Evolutionary conservation across 371 early-diverging fungal species (phyloP).

Genomic region (Apophysomyces ossiformis): DNA sequence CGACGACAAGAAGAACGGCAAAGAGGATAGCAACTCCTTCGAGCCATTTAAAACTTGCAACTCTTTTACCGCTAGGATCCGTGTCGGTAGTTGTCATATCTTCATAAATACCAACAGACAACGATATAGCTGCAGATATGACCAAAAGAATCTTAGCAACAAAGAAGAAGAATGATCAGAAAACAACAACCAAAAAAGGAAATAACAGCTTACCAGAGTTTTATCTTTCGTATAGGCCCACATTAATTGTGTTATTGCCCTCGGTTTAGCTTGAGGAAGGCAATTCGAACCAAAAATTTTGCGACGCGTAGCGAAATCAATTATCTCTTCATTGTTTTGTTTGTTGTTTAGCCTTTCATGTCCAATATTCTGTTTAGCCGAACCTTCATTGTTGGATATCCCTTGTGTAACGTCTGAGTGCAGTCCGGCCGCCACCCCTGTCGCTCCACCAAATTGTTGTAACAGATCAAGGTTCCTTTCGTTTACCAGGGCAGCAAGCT

Average conservation of each 20-base stretch:
- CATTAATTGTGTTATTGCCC: conserved; percentile 68
- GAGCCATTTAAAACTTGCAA: conserved; percentile 70
- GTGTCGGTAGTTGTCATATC: conserved; percentile 59
- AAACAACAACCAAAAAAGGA: conserved; percentile 7
- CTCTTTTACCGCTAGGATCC: conserved; percentile 30
- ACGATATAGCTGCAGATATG: conserved; percentile 83
- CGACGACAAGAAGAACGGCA: conserved; percentile 81
- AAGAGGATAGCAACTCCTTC: conserved; percentile 81
- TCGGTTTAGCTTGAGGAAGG: conserved; percentile 64
- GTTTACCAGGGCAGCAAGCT: conserved; percentile 55
- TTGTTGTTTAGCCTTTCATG: no score
- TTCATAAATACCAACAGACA: conserved; percentile 87
- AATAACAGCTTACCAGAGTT: conserved; percentile 61
- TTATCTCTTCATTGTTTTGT: no score
- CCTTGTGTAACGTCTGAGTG: conserved; percentile 54
- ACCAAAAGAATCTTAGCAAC: conserved; percentile 66
- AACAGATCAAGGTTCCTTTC: conserved; percentile 52
- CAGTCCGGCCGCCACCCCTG: conserved; percentile 57
- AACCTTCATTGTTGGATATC: conserved; percentile 5
- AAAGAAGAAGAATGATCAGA: conserved; percentile 12
- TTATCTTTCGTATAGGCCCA: conserved; percentile 84
- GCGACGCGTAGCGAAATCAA: conserved; percentile 39
- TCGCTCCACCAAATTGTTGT: conserved; percentile 47
- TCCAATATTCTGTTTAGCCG: no score
- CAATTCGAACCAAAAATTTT: conserved; percentile 67